Evolutionary conservation across 805 yeast species (phyloP), one percentile per base, ranked within the genome.

Genomic region (Blastobotrys peoriensis): DNA sequence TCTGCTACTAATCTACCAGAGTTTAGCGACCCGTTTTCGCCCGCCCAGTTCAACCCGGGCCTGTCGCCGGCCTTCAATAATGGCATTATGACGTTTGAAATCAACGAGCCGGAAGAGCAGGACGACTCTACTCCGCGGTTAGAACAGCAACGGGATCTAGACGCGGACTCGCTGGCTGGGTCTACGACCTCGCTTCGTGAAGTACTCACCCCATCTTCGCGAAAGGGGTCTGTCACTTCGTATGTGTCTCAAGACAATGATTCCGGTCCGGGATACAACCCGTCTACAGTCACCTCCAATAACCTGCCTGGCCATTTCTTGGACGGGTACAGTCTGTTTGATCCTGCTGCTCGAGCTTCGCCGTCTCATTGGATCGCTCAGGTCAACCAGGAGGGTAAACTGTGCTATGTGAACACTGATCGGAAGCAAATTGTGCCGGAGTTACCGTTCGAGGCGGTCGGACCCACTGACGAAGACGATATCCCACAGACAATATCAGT

Each of bases 331-430:
- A 33, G 35, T 17, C 15, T 28, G 9, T 49, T 47, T 33, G 43
- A 51, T 27, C 44, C 48, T 27, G 28, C 36, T 20, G 38, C 35
- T 30, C 33, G 36, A 15, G 40, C 42, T 36, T 33, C 46, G 17
- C 50, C 57, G 4, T 38, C 55, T 16, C 49, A 53, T 58, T 71
- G 49, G 70, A 67, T 34, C 61, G 68, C 51, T 48, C 69, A 51
- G 55, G 57, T 47, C 16, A 51, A 54, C 17, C 27, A 38, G 16
- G 36, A 43, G 9, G 55, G 61, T 5, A 51, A 54, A 5, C 46
- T 57, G 33, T 40, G 46, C 25, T 55, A 39, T 35, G 43, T 50
- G 27, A 55, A 55, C 35, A 39, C 58, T 5, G 45, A 25, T 15
- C 20, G 55, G 9, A 41, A 36, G 13, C 52, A 47, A 18, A 25